Evolutionary conservation across 2,329 filamentous ascomycete species (phyloP).

Genomic region (Hortaea werneckii): DNA sequence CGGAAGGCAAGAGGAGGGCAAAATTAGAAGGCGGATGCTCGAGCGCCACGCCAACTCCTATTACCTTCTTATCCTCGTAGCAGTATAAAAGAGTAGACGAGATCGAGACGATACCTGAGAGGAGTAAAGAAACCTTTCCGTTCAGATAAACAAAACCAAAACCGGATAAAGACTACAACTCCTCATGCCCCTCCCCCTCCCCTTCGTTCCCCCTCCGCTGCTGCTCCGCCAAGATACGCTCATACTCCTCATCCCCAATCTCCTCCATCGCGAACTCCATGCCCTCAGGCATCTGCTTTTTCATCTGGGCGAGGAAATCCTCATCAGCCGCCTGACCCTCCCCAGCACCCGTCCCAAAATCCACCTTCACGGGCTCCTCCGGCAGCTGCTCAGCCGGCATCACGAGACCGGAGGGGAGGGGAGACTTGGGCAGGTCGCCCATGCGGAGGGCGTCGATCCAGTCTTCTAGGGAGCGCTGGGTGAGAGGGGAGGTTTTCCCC

Average conservation of each 20-base stretch:
- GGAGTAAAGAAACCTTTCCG: too few relatives aligned
- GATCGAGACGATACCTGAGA: too few relatives aligned
- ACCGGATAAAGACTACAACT: neutral
- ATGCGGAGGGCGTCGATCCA: constrained; percentile 91
- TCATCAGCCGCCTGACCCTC: constrained; percentile 9
- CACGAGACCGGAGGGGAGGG: constrained; percentile 45
- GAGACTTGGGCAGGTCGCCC: constrained; percentile 73
- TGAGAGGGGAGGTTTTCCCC: neutral
- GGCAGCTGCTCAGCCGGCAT: constrained; percentile 18
- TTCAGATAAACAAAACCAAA: neutral
- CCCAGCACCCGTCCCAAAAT: neutral
- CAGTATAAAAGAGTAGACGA: too few relatives aligned
- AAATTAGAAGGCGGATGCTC: too few relatives aligned
- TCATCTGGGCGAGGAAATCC: constrained; percentile 1
- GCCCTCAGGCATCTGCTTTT: constrained; percentile 20
- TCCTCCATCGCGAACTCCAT: constrained; percentile 26
- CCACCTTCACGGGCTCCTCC: constrained; percentile 2
- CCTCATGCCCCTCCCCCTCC: constrained; percentile 1
- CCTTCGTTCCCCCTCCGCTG: neutral
- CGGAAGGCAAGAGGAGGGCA: too few relatives aligned
- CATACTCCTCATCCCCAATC: constrained; percentile 24
- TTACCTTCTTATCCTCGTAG: too few relatives aligned
- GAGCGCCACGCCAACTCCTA: too few relatives aligned
- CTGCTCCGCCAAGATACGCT: constrained; percentile 17
- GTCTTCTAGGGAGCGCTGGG: constrained; percentile 56